Evolutionary conservation across 257 asterid species (phyloP), one percentile per base, ranked within the genome.

Genomic region (Ajuga chamaepitys): DNA sequence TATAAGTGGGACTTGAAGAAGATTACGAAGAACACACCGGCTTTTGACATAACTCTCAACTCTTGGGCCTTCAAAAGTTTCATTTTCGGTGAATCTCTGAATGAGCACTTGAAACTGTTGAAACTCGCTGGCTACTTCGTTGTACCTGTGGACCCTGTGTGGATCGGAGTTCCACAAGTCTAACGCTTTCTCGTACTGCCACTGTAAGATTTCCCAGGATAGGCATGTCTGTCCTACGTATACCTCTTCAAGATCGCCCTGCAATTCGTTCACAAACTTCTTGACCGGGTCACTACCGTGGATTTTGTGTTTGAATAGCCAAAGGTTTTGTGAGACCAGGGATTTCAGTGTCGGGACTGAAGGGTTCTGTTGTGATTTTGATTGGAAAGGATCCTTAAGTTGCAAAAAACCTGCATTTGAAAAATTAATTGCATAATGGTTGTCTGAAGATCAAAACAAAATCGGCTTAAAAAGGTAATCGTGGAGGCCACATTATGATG

Each of bases 141-240:
- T 89, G 61, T 92, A 92, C 1, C 61, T 70, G 13, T 71, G 88
- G 25, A 66, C 9, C 5, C 85, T 83, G 21, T 72, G 77, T 0
- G 82, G 87, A 28, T 87, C 98, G 1, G 88, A 81, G n/a, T 81
- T 88, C 89, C 90, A 85, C 32, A 92, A 53, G 24, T 78, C 92
- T 3, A 85, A 67, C 75, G 89, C 88, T 69, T 81, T 92, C 5
- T 74, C 86, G 47, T 89, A 83, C 67, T 87, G 89, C 95, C 96
- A 92, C 6, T 81, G 86, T 59, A 92, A 69, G 76, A 89, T 71
- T 59, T 92, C 98, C 98, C 98, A 92, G 0, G 98, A 92, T 28
- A 92, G 95, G 66, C 98, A 89, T 79, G 77, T 79, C 41, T 89
- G 97, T 25, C 95, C 98, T 7, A 87, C 91, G 59, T 92, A 92